phyloP scores from a whole-genome alignment of 2,329 filamentous ascomycete species.

The Fusarium torreyae region DNA sequence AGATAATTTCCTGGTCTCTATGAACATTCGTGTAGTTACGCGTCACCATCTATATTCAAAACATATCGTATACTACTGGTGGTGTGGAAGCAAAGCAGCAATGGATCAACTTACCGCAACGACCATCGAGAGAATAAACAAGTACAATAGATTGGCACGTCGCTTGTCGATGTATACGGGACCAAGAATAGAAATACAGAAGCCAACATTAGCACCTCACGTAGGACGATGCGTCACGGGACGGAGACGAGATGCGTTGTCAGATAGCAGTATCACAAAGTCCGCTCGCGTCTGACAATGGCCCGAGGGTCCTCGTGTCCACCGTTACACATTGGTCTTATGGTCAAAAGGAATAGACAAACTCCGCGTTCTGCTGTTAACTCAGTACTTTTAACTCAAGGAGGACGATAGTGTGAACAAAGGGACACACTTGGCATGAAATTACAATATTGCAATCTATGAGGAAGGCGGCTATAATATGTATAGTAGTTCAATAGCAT shows the following conservation, averaged over 20 bases:
- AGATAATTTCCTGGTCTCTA: no score
- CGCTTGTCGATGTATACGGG: neutral
- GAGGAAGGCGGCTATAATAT: neutral
- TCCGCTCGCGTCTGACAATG: conserved; percentile 20
- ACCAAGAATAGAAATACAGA: conserved; percentile 3
- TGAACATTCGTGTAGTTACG: no score
- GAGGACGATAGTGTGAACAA: neutral
- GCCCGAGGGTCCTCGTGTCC: conserved; percentile 14
- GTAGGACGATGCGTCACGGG: conserved; percentile 33
- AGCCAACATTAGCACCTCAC: conserved; percentile 1
- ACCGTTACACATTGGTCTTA: neutral
- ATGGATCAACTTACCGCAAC: neutral
- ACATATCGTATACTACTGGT: no score
- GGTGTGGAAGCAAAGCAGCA: no score
- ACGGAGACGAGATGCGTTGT: conserved; percentile 33
- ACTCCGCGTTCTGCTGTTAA: neutral
- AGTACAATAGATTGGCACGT: neutral
- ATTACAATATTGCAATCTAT: conserved; percentile 10
- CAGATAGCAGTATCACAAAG: conserved; percentile 25
- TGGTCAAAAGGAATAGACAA: neutral
- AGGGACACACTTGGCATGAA: neutral
- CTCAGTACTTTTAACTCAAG: neutral
- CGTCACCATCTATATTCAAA: no score
- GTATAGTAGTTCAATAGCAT: neutral
- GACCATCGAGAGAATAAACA: neutral